These are phyloP conservation scores for Cystobasidium tubakii DNA, from an alignment of 768 basidiomycete genomes.

Conservation along the genomic window DNA sequence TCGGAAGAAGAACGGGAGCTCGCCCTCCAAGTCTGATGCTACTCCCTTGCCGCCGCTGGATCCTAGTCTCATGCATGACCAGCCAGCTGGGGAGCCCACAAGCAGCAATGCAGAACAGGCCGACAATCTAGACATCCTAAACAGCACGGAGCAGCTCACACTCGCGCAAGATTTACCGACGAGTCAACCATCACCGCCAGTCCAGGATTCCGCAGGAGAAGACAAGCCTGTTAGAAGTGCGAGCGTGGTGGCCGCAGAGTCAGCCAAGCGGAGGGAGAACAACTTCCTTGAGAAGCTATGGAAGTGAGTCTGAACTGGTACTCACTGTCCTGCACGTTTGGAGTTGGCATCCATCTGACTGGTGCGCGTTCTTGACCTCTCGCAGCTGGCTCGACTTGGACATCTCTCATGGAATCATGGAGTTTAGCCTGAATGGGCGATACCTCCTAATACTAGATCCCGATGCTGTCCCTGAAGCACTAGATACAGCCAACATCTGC, in stretches of 20 bases:
- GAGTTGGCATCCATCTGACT: background rate
- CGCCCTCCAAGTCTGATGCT: background rate
- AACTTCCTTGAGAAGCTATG: slow-evolving; percentile 36
- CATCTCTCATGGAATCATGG: slow-evolving; percentile 22
- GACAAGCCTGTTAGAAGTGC: background rate
- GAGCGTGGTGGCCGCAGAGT: background rate
- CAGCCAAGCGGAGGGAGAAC: slow-evolving; percentile 25
- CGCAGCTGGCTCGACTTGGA: slow-evolving; percentile 24
- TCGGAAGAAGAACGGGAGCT: slow-evolving; percentile 1
- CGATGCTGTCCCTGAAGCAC: slow-evolving; percentile 9
- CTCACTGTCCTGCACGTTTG: background rate
- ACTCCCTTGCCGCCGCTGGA: background rate
- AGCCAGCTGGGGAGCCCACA: background rate
- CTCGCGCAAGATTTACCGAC: background rate
- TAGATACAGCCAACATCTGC: slow-evolving; percentile 10
- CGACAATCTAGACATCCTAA: background rate
- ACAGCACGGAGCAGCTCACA: background rate
- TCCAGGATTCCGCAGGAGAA: background rate
- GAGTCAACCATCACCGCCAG: background rate
- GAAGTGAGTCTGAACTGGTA: slow-evolving; percentile 16
- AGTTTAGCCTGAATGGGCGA: slow-evolving; percentile 20
- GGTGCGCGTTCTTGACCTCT: background rate
- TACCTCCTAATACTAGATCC: slow-evolving; percentile 26
- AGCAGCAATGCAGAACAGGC: background rate
- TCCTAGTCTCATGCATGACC: background rate